A percentile compares a stretch with the other conserved stretches of the same genome.
phyloP scores from a whole-genome alignment of 1,284 basidiomycete genomes.

The Athelia psychrophila region DNA sequence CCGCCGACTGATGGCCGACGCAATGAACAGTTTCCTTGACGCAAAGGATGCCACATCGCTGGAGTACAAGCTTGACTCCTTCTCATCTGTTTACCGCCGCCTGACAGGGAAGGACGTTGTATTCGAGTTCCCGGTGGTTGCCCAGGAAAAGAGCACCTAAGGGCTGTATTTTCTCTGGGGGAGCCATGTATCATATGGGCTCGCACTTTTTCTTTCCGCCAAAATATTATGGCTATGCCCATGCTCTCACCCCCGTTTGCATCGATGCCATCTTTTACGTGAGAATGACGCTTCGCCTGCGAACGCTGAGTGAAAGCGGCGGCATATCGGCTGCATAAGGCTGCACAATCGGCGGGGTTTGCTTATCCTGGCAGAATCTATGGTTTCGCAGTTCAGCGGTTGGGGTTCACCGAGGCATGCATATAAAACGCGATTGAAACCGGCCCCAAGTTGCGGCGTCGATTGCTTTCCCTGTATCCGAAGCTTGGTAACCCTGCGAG shows the following conservation, averaged over 20 bases:
- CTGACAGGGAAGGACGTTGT: conserved; percentile 94
- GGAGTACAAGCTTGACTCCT: conserved; percentile 99
- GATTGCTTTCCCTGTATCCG: too few species aligned
- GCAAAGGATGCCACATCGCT: conserved; percentile 97
- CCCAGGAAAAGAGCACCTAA: conserved; percentile 51
- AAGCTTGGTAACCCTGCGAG: too few species aligned
- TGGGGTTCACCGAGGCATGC: too few species aligned
- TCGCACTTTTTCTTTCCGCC: conserved; percentile 5
- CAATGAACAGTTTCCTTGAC: conserved; percentile 84
- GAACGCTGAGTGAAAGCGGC: too few species aligned
- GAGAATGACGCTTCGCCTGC: too few species aligned
- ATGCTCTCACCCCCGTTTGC: conserved; percentile 11
- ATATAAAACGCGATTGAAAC: too few species aligned
- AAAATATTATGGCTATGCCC: conserved; percentile 23
- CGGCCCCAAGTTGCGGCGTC: too few species aligned
- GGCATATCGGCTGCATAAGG: too few species aligned
- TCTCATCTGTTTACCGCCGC: conserved; percentile 92
- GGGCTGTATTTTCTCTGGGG: conserved; percentile 3
- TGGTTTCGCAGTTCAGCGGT: too few species aligned
- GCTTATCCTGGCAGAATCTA: too few species aligned
- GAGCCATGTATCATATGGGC: conserved; percentile 9
- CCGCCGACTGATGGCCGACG: conserved; percentile 10
- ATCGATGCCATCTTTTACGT: too few species aligned
- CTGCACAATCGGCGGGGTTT: too few species aligned
- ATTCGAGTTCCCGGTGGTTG: conserved; percentile 81